Percentiles rank a stretch among this genome's conserved stretches.
Evolutionary conservation across 805 yeast genomes (phyloP).

Genomic region (Kuraishia cidri): DNA sequence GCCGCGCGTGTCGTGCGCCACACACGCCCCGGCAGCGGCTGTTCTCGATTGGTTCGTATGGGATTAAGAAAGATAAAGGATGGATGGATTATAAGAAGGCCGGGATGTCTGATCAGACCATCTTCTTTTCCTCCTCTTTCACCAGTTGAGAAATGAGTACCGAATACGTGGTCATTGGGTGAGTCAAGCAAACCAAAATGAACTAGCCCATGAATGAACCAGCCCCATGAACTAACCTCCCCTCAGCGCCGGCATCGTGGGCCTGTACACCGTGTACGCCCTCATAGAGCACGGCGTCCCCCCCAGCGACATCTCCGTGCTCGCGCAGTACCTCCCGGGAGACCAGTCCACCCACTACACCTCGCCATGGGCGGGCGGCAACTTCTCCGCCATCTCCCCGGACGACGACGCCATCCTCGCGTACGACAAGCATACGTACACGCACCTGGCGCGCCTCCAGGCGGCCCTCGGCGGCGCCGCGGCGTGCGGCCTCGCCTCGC

Average conservation of each 20-base stretch:
- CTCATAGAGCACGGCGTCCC: constrained; percentile 31
- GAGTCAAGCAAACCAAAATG: too few relatives aligned
- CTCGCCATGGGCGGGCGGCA: constrained; percentile 76
- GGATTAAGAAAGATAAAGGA: too few relatives aligned
- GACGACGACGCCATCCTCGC: constrained; percentile 38
- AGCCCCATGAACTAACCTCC: too few relatives aligned
- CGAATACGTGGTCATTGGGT: too few relatives aligned
- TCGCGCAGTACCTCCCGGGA: constrained; percentile 69
- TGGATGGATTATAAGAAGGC: too few relatives aligned
- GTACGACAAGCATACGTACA: constrained; percentile 51
- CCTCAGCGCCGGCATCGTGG: constrained; percentile 65
- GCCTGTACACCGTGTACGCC: constrained; percentile 51
- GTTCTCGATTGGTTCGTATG: too few relatives aligned
- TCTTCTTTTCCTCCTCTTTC: too few relatives aligned
- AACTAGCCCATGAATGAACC: too few relatives aligned
- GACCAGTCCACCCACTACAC: constrained; percentile 69
- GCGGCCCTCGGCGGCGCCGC: constrained; percentile 36
- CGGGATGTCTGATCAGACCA: too few relatives aligned
- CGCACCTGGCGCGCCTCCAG: constrained; percentile 33
- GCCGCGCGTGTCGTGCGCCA: too few relatives aligned
- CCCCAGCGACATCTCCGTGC: constrained; percentile 37
- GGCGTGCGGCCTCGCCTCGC: constrained; percentile 40
- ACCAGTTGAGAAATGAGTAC: too few relatives aligned
- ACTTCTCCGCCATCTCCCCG: constrained; percentile 53
- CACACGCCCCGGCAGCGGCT: too few relatives aligned